Conservation (phyloP, 805 yeast genomes). For the Schizosaccharomyces osmophilus region DNA sequence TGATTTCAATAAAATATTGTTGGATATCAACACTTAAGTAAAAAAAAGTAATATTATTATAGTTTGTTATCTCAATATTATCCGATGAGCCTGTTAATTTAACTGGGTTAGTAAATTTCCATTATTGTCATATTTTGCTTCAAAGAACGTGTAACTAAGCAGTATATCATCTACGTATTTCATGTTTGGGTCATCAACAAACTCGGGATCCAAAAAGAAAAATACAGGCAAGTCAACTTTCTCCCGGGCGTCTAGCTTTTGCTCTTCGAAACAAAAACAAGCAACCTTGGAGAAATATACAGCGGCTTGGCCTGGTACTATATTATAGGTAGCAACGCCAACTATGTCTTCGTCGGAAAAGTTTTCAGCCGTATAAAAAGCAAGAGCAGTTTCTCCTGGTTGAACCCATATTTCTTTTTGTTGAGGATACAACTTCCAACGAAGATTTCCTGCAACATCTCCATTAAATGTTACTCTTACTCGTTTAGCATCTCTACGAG, state of each 20-base stretch:
- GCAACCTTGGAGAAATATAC: constrained; percentile 92
- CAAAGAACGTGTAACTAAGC: constrained; percentile 79
- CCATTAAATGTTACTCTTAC: constrained; percentile 73
- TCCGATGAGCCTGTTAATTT: neutral
- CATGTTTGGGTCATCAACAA: constrained; percentile 79
- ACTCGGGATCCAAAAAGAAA: constrained; percentile 90
- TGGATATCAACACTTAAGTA: too few species aligned
- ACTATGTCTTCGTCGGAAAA: constrained; percentile 67
- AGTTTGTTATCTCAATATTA: neutral
- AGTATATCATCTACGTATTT: constrained; percentile 73
- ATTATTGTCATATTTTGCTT: neutral
- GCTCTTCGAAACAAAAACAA: constrained; percentile 95
- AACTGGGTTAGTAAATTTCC: neutral
- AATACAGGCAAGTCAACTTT: constrained; percentile 98
- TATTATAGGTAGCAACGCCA: constrained; percentile 89
- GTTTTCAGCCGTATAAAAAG: constrained; percentile 82
- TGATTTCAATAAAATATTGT: too few species aligned
- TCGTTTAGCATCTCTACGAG: constrained; percentile 64
- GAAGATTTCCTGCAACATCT: constrained; percentile 69
- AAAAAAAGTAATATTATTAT: neutral
- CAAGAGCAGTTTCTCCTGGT: constrained; percentile 95
- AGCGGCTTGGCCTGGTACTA: constrained; percentile 87
- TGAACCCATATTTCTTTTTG: constrained; percentile 77
- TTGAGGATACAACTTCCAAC: constrained; percentile 88
- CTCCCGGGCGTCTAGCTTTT: constrained; percentile 76